Percentiles rank a stretch among this genome's conserved stretches.
These are phyloP conservation scores for Actinomortierella ambigua DNA, from an alignment of 371 early-diverging fungal genomes.

Conservation along the genomic window DNA sequence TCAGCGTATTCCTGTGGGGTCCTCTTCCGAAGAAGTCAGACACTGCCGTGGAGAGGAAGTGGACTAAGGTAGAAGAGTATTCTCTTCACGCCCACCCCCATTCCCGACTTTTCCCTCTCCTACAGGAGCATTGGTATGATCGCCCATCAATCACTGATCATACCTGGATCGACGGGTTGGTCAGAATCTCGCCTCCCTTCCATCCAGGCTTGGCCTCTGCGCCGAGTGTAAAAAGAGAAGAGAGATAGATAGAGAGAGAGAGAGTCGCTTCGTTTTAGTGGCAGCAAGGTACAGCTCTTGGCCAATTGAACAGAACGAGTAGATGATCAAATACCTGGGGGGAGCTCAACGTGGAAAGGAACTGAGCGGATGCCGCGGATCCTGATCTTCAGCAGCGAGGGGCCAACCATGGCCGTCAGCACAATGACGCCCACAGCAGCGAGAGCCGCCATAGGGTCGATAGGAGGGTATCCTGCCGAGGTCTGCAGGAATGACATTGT, in stretches of 20 bases:
- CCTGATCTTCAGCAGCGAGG: conserved; percentile 3
- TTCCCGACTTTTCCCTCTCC: no score
- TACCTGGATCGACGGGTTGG: conserved; percentile 63
- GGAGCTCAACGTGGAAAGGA: conserved; percentile 27
- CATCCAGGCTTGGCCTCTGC: conserved; percentile 51
- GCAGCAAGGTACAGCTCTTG: not conserved
- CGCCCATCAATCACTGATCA: conserved; percentile 6
- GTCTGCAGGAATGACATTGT: not conserved
- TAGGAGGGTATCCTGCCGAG: not conserved
- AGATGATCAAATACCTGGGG: conserved; percentile 21
- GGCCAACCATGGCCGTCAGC: not conserved
- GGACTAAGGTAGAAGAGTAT: no score
- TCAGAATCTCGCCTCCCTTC: conserved; percentile 57
- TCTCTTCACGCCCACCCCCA: no score
- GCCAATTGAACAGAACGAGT: not conserved
- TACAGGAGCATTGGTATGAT: not conserved
- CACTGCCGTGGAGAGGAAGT: not conserved
- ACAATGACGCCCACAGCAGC: conserved; percentile 5
- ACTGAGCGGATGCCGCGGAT: conserved; percentile 18
- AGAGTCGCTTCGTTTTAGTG: not conserved
- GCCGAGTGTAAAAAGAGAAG: not conserved
- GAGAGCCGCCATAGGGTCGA: not conserved
- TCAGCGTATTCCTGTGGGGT: not conserved
- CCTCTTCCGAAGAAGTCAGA: not conserved
- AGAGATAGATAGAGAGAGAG: not conserved